Conservation (phyloP, 164 flowering plant genomes). For the grape (Vitis vinifera) region ASM3070453v1 NC_081806.1:5636001-5636500, state of each 20-base stretch:
- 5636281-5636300: conserved; percentile 70
- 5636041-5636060: too few relatives aligned
- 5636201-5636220: conserved; percentile 48
- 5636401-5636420: conserved; percentile 64
- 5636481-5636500: conserved; percentile 76
- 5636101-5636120: too few relatives aligned
- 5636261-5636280: conserved; percentile 75
- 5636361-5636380: conserved; percentile 75
- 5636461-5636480: conserved; percentile 86
- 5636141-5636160: too few relatives aligned
- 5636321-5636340: conserved; percentile 64
- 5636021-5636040: conserved; percentile 55
- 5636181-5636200: not conserved
- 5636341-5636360: conserved; percentile 77
- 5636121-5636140: too few relatives aligned
- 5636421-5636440: conserved; percentile 81
- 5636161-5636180: too few relatives aligned
- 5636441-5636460: conserved; percentile 69
- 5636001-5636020: conserved; percentile 71
- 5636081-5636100: too few relatives aligned
- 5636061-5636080: too few relatives aligned
- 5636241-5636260: conserved; percentile 69
- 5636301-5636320: conserved; percentile 61
- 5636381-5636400: conserved; percentile 60
- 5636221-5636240: conserved; percentile 78